Percentiles rank a stretch among this genome's conserved stretches.
Evolutionary conservation across 192 early-diverging fungal genomes (phyloP).

Genomic region (Backusella tarrabulga): DNA sequence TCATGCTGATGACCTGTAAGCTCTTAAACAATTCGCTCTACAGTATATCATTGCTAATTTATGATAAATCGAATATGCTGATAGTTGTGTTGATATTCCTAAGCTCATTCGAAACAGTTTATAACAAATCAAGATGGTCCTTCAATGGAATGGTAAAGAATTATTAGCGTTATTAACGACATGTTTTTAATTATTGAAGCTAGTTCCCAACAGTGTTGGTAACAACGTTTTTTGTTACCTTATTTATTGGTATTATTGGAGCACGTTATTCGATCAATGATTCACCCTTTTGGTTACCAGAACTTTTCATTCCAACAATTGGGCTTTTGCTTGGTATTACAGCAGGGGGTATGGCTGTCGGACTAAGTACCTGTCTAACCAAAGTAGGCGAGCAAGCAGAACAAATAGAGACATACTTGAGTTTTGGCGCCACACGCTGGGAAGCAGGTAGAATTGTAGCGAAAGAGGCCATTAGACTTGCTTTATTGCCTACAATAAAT

Average conservation of each 20-base stretch:
- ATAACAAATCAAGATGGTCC: constrained; percentile 65
- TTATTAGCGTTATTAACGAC: neutral
- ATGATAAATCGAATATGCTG: neutral
- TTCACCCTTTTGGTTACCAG: constrained; percentile 64
- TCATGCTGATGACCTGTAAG: constrained; percentile 62
- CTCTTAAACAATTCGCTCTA: neutral
- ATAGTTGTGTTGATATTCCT: constrained; percentile 56
- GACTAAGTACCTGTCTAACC: constrained; percentile 53
- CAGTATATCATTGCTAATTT: neutral
- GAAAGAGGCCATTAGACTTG: constrained; percentile 64
- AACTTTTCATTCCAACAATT: constrained; percentile 80
- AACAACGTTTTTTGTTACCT: constrained; percentile 45
- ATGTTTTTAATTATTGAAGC: neutral
- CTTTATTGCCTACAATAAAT: constrained; percentile 79
- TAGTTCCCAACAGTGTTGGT: constrained; percentile 47
- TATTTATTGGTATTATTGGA: constrained; percentile 59
- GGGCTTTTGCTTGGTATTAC: constrained; percentile 85
- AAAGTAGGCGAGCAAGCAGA: constrained; percentile 40
- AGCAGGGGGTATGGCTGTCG: constrained; percentile 69
- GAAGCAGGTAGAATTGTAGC: constrained; percentile 74
- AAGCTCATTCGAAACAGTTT: constrained; percentile 65
- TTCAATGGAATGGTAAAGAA: constrained; percentile 67
- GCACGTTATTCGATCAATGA: constrained; percentile 70
- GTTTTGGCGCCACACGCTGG: constrained; percentile 81
- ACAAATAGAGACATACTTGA: constrained; percentile 44